Conservation (phyloP, 352 stramenopile genomes). For the Phytophthora litchii region DNA sequence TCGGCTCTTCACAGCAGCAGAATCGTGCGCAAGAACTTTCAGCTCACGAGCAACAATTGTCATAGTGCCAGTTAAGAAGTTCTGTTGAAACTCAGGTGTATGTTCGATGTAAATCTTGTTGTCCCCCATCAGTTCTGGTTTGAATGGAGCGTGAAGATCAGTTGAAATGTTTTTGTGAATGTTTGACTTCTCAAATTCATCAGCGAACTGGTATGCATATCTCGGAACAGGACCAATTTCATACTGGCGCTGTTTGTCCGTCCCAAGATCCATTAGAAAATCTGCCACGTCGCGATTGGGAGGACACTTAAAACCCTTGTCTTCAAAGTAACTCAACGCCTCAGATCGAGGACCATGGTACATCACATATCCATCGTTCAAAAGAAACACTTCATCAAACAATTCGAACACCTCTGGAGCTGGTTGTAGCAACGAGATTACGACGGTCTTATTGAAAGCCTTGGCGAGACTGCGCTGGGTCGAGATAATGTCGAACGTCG, state of each 20-base stretch:
- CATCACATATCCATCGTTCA: slow-evolving; percentile 86
- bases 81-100: slow-evolving; percentile 32
- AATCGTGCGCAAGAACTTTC: slow-evolving; percentile 36
- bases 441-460: slow-evolving; percentile 39
- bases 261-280: slow-evolving; percentile 47
- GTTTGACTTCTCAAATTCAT: slow-evolving; percentile 27
- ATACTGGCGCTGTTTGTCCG: slow-evolving; percentile 39
- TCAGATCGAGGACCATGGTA: slow-evolving; percentile 75
- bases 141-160: slow-evolving; percentile 9
- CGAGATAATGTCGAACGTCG: slow-evolving; percentile 41
- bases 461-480: slow-evolving; percentile 40
- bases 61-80: slow-evolving; percentile 7
- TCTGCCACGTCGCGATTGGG: slow-evolving; percentile 44
- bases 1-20: slow-evolving; percentile 28
- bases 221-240: slow-evolving; percentile 11
- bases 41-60: slow-evolving; percentile 29
- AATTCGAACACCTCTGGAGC: slow-evolving; percentile 90
- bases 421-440: slow-evolving; percentile 86
- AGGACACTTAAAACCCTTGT: slow-evolving; percentile 58
- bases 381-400: slow-evolving; percentile 91
- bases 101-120: slow-evolving; percentile 26
- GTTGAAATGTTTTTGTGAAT: slow-evolving; percentile 29
- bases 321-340: slow-evolving; percentile 73
- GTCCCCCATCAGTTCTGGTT: slow-evolving; percentile 4
- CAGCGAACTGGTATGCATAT: slow-evolving; percentile 23